Conservation (phyloP, 495 filamentous ascomycete genomes). For the Penicillium fimorum region DNA sequence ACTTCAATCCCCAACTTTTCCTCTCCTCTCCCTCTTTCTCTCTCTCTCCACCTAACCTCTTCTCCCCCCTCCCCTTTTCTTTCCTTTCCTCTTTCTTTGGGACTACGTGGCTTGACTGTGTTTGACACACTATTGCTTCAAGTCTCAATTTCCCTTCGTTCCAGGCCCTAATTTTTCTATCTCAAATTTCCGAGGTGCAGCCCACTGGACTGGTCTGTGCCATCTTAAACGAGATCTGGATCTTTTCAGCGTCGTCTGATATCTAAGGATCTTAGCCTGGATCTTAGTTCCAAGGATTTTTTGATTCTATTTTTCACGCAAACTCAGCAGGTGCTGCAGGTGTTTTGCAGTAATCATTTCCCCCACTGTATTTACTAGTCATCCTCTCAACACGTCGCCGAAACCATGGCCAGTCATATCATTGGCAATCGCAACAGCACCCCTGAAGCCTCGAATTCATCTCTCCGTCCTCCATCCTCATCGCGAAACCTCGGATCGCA, state of each 20-base stretch:
- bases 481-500: constrained; percentile 78
- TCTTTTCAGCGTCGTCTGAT: constrained; percentile 18
- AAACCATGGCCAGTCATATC: constrained; percentile 55
- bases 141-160: constrained; percentile 45
- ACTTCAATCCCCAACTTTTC: constrained; percentile 17
- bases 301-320: constrained; percentile 38
- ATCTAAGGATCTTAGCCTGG: constrained; percentile 19
- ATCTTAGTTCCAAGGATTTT: constrained; percentile 17
- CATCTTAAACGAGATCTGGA: constrained; percentile 34
- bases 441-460: constrained; percentile 83
- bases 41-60: constrained; percentile 12
- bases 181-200: constrained; percentile 34
- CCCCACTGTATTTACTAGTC: constrained; percentile 43
- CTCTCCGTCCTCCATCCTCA: constrained; percentile 84
- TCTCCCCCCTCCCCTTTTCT: constrained; percentile 25
- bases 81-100: constrained; percentile 28
- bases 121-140: constrained; percentile 51
- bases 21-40: constrained; percentile 12
- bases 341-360: constrained; percentile 55
- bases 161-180: constrained; percentile 22
- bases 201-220: constrained; percentile 54
- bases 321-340: constrained; percentile 95
- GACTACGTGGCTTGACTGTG: constrained; percentile 39
- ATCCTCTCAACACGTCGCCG: constrained; percentile 40
- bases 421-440: constrained; percentile 97